Evolutionary conservation across 768 basidiomycete genomes (phyloP), one percentile per base, ranked within the genome.

Genomic region (Russula abietina): DNA sequence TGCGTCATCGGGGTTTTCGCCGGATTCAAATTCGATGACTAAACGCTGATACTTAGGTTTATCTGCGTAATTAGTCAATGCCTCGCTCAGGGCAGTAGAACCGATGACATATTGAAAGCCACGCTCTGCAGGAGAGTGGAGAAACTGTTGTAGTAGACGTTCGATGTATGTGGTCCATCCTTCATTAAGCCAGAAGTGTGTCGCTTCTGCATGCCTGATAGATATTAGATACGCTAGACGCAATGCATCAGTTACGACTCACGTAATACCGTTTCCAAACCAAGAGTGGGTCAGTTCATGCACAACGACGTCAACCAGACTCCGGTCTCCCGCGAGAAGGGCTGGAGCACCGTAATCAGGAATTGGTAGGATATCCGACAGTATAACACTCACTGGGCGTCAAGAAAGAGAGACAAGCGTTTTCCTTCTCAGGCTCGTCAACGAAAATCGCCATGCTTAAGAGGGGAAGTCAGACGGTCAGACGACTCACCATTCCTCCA

Each of bases 151-250:
- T 50, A 96, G 76, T 9, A 96, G 74, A 17, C 93, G 85, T 71
- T 98, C 95, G 33, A 91, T 86, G 70, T 94, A 98, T 0, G 91
- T 94, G 36, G 95, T 97, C 88, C 91, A 95, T 30, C 93, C 89
- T 76, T 94, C 90, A 71, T 93, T 93, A 43, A 93, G 82, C 89
- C 90, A 92, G 75, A 91, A 92, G 73, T 91, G 88, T 0, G 83
- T 82, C 0, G 89, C 84, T 65, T 91, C 75, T 0, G 87, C 86
- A 59, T 89, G 86, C 0, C 86, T 83, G 62, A 39, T 39, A 14
- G 30, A 41, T 49, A 19, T 33, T 12, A 45, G 32, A 55, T 54
- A 9, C 33, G 28, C 36, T 43, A 28, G 9, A 32, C 43, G 10
- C 7, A 26, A 49, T 32, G 19, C 19, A 17, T 53, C 17, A 12